These are phyloP conservation scores for Linaria vulgaris DNA, from an alignment of 257 asterid genomes.

Conservation along the genomic window DNA sequence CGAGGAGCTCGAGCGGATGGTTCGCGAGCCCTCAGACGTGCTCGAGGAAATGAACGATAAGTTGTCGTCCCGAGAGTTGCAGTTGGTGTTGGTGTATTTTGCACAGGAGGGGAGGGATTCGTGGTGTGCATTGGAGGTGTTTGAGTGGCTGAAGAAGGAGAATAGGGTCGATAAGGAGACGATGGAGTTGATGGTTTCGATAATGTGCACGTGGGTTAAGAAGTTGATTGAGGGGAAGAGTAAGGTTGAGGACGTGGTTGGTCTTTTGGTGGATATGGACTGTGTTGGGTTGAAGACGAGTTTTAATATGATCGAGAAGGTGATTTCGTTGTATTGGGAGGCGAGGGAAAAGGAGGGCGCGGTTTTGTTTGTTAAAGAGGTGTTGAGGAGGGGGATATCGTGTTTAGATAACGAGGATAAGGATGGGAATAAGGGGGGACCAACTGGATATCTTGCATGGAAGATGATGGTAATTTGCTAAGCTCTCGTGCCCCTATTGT, in stretches of 20 bases:
- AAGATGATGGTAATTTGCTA: conserved; percentile 87
- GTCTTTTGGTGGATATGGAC: conserved; percentile 89
- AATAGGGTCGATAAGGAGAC: conserved; percentile 92
- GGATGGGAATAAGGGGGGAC: conserved; percentile 74
- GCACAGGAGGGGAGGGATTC: conserved; percentile 97
- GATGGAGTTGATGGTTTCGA: conserved; percentile 92
- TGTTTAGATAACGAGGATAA: conserved; percentile 38
- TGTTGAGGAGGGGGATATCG: conserved; percentile 64
- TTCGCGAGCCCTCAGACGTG: conserved; percentile 92
- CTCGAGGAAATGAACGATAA: conserved; percentile 83
- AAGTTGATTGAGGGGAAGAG: conserved; percentile 74
- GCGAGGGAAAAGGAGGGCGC: conserved; percentile 61
- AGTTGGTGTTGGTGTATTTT: conserved; percentile 82
- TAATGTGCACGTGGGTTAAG: conserved; percentile 91
- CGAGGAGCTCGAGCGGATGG: conserved; percentile 90
- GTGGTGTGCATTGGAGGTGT: conserved; percentile 96
- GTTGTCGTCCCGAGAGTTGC: conserved; percentile 80
- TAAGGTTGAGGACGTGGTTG: conserved; percentile 73
- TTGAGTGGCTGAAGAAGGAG: conserved; percentile 95
- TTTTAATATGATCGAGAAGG: conserved; percentile 93
- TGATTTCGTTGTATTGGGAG: conserved; percentile 87
- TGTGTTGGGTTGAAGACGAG: conserved; percentile 82
- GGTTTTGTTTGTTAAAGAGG: conserved; percentile 70
- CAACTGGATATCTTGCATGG: conserved; percentile 94
- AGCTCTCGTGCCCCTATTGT: not conserved